Conservation (phyloP, 352 stramenopile genomes). For the Phytopythium ostracodes region DNA sequence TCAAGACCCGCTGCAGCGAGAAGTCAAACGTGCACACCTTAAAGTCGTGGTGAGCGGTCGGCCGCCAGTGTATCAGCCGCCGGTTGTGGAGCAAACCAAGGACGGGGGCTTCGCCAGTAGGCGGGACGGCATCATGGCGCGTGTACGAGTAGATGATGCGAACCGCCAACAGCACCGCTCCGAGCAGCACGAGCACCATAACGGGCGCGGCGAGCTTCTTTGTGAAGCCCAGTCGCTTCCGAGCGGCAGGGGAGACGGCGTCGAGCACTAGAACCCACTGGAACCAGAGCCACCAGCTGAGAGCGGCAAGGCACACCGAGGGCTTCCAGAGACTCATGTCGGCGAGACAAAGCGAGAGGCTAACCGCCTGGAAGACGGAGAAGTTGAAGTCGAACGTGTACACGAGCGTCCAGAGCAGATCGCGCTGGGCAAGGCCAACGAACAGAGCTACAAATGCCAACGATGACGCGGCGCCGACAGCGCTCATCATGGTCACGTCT, state of each 20-base stretch:
- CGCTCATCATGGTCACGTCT: not conserved
- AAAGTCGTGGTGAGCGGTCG: not conserved
- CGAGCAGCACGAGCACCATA: not conserved
- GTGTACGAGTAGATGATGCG: not conserved
- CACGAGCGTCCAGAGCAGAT: not conserved
- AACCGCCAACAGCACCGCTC: not conserved
- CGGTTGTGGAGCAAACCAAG: not conserved
- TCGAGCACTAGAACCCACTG: conserved; percentile 3
- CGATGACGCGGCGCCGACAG: not conserved
- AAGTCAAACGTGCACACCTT: conserved; percentile 3
- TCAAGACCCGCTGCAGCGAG: not conserved
- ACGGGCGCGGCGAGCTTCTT: not conserved
- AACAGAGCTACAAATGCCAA: not conserved
- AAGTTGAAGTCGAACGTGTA: conserved; percentile 7
- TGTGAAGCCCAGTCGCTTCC: not conserved
- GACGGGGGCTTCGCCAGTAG: not conserved
- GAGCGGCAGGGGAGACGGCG: not conserved
- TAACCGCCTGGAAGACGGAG: not conserved
- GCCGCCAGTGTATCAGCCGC: not conserved
- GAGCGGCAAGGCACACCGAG: not conserved
- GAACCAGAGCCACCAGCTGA: conserved; percentile 5
- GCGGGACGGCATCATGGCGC: not conserved
- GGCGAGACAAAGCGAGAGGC: not conserved
- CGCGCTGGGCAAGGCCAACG: not conserved
- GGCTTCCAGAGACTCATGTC: not conserved